Base-by-base conservation (phyloP, 2,329 filamentous ascomycete species). In the Aspergillus ruber region DNA sequence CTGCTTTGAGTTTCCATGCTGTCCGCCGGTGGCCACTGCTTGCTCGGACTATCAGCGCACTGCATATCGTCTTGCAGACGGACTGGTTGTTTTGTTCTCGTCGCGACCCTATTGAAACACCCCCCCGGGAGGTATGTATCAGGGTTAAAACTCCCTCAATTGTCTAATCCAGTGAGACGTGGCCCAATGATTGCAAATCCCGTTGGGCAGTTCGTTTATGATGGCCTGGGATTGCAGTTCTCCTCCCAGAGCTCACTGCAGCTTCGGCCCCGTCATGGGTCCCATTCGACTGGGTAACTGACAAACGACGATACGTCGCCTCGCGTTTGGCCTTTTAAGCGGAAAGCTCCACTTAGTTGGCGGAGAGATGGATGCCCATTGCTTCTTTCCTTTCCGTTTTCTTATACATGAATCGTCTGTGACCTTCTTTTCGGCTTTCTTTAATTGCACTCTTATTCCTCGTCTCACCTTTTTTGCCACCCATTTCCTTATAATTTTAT, bases 151-250 rank as follows among this genome's bases (percentile, higher is more conserved):
- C 25, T 12, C 25, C 58, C 49, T 50, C 50, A 56, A 58, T 54
- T 53, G 48, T 57, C 54, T 54, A 57, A 51, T 46, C 53, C 61
- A 52, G 53, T 56, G 60, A 68, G 63, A 71, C 68, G 68, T 71
- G 68, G 68, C 58, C 67, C 68, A 71, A 71, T 70, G 53, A 62
- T 48, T 61, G 48, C 29, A 29, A 43, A 49, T 57, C 51, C 47
- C 54, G 56, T 63, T 57, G 54, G 59, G 58, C 56, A 57, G 60
- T 64, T 67, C 63, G 55, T 58, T 50, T 45, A 61, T 62, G 58
- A 62, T 57, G 57, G 65, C 57, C 56, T 59, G 57, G 58, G 52
- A 54, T 57, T 54, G 18, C 8, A 18, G 38, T 59, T 7, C n/a
- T 35, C 33, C 15, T 17, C 8, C 15, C n/a, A 63, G 53, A 54